A percentile compares a stretch with the other conserved stretches of the same genome.
phyloP scores from a whole-genome alignment of 2,329 filamentous ascomycete genomes.

The Aspergillus ochraceus region DNA sequence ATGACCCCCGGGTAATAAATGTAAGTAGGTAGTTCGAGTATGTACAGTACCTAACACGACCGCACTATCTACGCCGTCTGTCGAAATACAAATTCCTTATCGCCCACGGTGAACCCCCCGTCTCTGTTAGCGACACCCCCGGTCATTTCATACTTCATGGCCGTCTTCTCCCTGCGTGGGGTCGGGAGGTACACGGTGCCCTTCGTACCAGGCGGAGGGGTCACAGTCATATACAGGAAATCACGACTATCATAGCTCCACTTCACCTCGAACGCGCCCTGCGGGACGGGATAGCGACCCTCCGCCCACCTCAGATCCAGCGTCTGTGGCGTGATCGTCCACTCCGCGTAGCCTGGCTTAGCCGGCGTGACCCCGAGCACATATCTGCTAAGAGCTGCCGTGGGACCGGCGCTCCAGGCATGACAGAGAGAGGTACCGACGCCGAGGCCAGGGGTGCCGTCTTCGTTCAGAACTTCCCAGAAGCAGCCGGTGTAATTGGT shows the following conservation, averaged over 20 bases:
- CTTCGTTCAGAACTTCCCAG: constrained; percentile 9
- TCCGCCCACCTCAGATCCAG: constrained; percentile 21
- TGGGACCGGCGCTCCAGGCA: constrained; percentile 35
- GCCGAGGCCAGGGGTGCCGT: constrained; percentile 17
- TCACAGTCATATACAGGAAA: constrained; percentile 5
- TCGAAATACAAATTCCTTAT: no score
- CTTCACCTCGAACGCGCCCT: constrained; percentile 5
- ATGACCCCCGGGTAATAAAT: no score
- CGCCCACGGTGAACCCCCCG: no score
- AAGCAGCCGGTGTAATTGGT: constrained; percentile 17
- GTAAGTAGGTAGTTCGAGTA: no score
- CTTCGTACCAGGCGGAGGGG: constrained; percentile 5
- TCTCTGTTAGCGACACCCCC: no score
- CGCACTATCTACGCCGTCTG: no score
- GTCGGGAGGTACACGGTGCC: constrained; percentile 6
- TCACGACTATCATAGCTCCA: constrained; percentile 5
- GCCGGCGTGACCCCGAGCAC: constrained; percentile 28
- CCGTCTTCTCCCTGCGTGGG: neutral
- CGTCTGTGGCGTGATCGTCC: constrained; percentile 18
- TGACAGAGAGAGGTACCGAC: constrained; percentile 33
- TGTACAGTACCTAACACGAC: no score
- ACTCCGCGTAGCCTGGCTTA: constrained; percentile 19
- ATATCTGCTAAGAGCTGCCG: constrained; percentile 30
- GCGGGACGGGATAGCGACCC: constrained; percentile 5
- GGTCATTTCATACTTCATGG: no score